Evolutionary conservation across 768 basidiomycete species (phyloP).

Genomic region (Leccinum longicurvipes): DNA sequence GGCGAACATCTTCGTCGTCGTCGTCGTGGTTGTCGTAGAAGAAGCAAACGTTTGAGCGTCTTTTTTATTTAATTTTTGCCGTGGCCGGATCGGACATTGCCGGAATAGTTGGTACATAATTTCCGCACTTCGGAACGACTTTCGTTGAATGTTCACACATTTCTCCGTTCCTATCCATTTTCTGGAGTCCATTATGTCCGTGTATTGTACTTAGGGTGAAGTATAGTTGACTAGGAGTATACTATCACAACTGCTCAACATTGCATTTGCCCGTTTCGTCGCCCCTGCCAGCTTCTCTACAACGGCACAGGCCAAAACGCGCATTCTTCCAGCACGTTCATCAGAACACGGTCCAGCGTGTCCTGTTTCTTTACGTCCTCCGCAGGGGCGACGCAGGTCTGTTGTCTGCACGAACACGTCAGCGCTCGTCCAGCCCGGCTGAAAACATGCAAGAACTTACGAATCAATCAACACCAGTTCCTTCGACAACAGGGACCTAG

Average conservation of each 20-base stretch:
- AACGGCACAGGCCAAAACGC: too few relatives aligned
- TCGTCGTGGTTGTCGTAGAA: slow-evolving; percentile 10
- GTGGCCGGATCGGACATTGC: slow-evolving; percentile 11
- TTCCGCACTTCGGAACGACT: not conserved
- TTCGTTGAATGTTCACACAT: too few relatives aligned
- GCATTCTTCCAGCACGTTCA: not conserved
- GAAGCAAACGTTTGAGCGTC: slow-evolving; percentile 1
- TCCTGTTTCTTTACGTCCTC: not conserved
- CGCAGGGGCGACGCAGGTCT: slow-evolving; percentile 4
- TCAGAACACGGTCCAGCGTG: not conserved
- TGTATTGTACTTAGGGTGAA: too few relatives aligned
- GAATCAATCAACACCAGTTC: slow-evolving; percentile 7
- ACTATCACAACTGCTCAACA: not conserved
- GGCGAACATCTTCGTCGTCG: slow-evolving; percentile 55
- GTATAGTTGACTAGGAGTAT: too few relatives aligned
- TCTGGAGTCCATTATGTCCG: too few relatives aligned
- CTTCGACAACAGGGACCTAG: not conserved
- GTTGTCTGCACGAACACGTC: slow-evolving; percentile 6
- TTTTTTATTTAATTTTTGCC: slow-evolving; percentile 8
- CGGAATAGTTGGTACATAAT: too few relatives aligned
- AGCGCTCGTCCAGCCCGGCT: not conserved
- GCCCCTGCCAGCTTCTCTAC: not conserved
- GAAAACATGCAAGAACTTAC: slow-evolving; percentile 1
- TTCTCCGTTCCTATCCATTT: too few relatives aligned
- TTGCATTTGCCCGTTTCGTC: not conserved